A percentile compares a stretch with the other conserved stretches of the same genome.
phyloP scores from a whole-genome alignment of 2,329 filamentous ascomycete genomes.

The Hypoxylon sp. region DNA sequence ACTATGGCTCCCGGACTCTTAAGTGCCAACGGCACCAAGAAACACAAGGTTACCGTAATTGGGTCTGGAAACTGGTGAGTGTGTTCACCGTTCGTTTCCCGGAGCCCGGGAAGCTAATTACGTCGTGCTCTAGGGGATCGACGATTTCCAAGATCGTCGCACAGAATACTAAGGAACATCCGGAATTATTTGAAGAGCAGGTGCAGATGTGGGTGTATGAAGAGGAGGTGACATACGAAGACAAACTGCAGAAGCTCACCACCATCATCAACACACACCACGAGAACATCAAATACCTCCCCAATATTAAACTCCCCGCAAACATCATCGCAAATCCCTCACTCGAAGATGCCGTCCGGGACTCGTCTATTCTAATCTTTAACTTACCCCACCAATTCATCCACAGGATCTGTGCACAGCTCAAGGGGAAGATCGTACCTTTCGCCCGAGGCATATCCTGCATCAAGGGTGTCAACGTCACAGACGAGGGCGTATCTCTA shows the following conservation, averaged over 20 bases:
- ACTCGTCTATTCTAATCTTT: constrained; percentile 92
- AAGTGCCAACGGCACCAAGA: constrained; percentile 73
- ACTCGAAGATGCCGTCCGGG: constrained; percentile 82
- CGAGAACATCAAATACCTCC: constrained; percentile 98
- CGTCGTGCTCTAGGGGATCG: constrained; percentile 77
- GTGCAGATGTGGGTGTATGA: constrained; percentile 99
- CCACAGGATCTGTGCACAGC: constrained; percentile 83
- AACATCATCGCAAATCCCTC: constrained; percentile 91
- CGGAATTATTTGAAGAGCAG: constrained; percentile 85
- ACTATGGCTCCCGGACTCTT: constrained; percentile 55
- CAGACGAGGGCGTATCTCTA: constrained; percentile 85
- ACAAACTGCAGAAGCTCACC: constrained; percentile 87
- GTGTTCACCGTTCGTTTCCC: neutral
- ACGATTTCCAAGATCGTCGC: constrained; percentile 98
- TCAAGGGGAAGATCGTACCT: constrained; percentile 90
- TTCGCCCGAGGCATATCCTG: constrained; percentile 95
- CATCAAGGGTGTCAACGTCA: constrained; percentile 97
- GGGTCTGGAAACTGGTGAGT: constrained; percentile 95
- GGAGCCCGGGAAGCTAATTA: constrained; percentile 13
- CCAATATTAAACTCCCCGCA: constrained; percentile 83
- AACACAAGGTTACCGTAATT: constrained; percentile 93
- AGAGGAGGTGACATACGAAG: constrained; percentile 81
- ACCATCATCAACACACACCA: constrained; percentile 90
- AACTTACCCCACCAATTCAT: constrained; percentile 99
- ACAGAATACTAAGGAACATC: constrained; percentile 86